These are phyloP conservation scores for Aristolochia fimbriata DNA, from an alignment of 164 flowering plant species.

Conservation along the genomic window DNA sequence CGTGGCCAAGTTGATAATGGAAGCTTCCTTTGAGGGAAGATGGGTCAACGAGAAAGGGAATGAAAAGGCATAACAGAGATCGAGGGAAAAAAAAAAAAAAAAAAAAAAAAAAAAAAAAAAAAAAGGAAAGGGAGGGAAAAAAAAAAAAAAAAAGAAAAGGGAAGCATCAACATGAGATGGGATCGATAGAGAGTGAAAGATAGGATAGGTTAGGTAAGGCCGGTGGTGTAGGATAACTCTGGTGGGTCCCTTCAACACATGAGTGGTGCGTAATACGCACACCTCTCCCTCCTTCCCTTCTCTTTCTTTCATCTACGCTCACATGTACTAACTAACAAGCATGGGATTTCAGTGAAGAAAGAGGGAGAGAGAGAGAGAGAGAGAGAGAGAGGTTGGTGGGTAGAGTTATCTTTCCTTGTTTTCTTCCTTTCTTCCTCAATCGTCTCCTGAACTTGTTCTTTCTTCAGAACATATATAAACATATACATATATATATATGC, in stretches of 20 bases:
- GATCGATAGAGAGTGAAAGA: background rate
- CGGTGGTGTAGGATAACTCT: constrained; percentile 1
- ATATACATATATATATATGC: too few species aligned
- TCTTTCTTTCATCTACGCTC: background rate
- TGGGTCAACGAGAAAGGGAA: background rate
- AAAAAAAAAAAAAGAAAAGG: background rate
- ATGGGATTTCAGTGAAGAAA: background rate
- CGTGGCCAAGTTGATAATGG: constrained; percentile 6
- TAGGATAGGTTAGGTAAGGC: constrained; percentile 3
- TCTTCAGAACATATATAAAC: background rate
- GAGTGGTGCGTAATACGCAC: background rate
- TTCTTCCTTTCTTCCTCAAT: background rate
- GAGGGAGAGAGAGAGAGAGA: background rate
- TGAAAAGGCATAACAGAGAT: background rate
- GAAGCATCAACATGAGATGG: background rate
- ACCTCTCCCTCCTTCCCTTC: background rate
- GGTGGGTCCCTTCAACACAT: background rate
- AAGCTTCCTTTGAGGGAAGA: constrained; percentile 1
- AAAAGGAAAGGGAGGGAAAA: background rate
- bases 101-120: background rate
- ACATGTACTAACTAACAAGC: constrained; percentile 7
- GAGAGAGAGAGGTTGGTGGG: background rate
- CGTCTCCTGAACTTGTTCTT: background rate
- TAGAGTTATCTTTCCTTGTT: background rate
- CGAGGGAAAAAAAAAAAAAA: background rate